Base-by-base conservation (phyloP, 1,284 basidiomycete genomes). In the Hypsizygus ulmarius region DNA sequence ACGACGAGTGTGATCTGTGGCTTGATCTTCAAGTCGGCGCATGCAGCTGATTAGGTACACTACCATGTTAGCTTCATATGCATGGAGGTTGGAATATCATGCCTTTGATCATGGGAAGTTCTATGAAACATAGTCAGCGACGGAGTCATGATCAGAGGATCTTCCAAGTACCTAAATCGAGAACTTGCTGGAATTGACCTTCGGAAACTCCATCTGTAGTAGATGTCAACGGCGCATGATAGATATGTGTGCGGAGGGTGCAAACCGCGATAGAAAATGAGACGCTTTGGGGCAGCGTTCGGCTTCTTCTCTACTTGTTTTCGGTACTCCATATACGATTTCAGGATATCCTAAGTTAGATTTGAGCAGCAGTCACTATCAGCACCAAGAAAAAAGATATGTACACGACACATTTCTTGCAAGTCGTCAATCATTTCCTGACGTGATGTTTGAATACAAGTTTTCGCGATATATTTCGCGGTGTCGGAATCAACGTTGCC, bases 131-230 rank as follows among this genome's bases (percentile, higher is more conserved):
- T 66, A 53, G 40, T 68, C 35, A 35, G 49, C 21, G 67, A 61
- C 40, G 2, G 34, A 38, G 10, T n/a, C 33, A 18, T 6, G 18
- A 36, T 42, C 32, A 28, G 25, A 27, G 16, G 6, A 29, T 5
- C n/a, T 36, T 15, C 35, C 12, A 62, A 69, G 35, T 48, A 78
- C 78, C 79, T 39, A 67, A 43, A 1, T 79, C 73, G 3, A 79
- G 63, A 1, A 83, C 80, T n/a, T 77, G 71, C 39, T 71, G 59
- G 53, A 82, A 84, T 50, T 84, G 75, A 0, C 82, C 82, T 55
- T 86, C 83, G 0, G 80, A 82, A 5, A 85, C 83, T 53, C 83
- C 82, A 64, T 84, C 82, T 79, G 52, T 10, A 48, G 27, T 12
- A 15, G 25, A 2, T 18, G 1, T 49, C 9, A 32, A 43, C 8